phyloP scores from a whole-genome alignment of 2,329 filamentous ascomycete genomes.

The Cladosporium colombiae region DNA sequence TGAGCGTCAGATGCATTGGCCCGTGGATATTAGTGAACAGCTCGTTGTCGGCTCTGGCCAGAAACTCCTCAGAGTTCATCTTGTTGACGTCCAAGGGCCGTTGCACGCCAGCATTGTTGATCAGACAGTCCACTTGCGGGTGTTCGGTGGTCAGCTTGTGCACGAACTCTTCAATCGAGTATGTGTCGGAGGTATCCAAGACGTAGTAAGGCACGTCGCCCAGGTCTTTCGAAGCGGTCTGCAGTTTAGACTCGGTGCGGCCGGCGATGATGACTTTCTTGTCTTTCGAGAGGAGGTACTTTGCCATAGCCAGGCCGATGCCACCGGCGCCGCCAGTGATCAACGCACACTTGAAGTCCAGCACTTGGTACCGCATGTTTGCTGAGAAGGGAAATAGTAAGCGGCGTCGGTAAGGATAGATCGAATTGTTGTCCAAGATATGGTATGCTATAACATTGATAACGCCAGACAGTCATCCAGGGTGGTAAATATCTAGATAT shows the following conservation, averaged over 20 bases:
- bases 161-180: conserved; percentile 49
- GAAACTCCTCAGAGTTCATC: conserved; percentile 42
- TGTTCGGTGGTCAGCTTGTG: conserved; percentile 50
- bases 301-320: conserved; percentile 52
- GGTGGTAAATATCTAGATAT: background rate
- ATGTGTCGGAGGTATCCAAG: conserved; percentile 52
- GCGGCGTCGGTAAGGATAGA: background rate
- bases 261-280: conserved; percentile 57
- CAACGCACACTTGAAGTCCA: conserved; percentile 48
- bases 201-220: conserved; percentile 54
- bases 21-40: conserved; percentile 61
- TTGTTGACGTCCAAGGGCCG: conserved; percentile 52
- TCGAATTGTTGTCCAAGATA: background rate
- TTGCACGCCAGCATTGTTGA: conserved; percentile 63
- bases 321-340: conserved; percentile 56
- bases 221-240: conserved; percentile 46
- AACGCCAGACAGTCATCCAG: background rate
- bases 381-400: background rate
- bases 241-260: conserved; percentile 57
- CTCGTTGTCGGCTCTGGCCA: conserved; percentile 56
- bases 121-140: conserved; percentile 57
- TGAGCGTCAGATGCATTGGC: conserved; percentile 57
- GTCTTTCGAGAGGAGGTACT: conserved; percentile 48
- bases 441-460: background rate
- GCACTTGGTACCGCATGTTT: conserved; percentile 26